Percentiles rank a stretch among this genome's conserved stretches.
Evolutionary conservation across 805 yeast genomes (phyloP).

Genomic region (Saccharomycopsis capsularis): DNA sequence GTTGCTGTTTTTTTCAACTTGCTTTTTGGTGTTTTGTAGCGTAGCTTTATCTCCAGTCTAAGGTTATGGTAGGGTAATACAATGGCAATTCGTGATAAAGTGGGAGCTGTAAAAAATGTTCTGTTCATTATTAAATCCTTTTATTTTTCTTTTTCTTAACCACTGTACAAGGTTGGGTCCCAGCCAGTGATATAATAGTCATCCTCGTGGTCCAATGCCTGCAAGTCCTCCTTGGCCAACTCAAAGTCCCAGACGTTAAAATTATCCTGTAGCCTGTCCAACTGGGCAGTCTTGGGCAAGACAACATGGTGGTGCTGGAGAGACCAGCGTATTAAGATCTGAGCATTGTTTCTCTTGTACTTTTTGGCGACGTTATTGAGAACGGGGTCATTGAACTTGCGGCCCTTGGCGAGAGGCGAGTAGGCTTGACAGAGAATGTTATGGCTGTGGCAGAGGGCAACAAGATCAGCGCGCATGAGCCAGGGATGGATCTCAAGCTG

Average conservation of each 20-base stretch:
- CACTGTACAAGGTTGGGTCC: slow-evolving; percentile 21
- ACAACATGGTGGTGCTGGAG: slow-evolving; percentile 38
- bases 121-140: too few relatives aligned
- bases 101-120: too few relatives aligned
- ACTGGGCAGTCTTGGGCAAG: slow-evolving; percentile 18
- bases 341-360: slow-evolving; percentile 37
- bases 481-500: slow-evolving; percentile 48
- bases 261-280: slow-evolving; percentile 34
- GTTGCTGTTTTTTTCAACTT: background rate
- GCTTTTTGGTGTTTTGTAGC: background rate
- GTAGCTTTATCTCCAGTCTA: too few relatives aligned
- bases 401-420: slow-evolving; percentile 35
- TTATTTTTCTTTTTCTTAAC: background rate
- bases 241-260: slow-evolving; percentile 33
- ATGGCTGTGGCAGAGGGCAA: slow-evolving; percentile 28
- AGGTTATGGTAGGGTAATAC: too few relatives aligned
- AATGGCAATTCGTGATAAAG: too few relatives aligned
- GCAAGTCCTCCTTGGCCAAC: slow-evolving; percentile 31
- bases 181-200: slow-evolving; percentile 22
- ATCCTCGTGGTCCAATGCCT: slow-evolving; percentile 31
- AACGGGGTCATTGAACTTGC: slow-evolving; percentile 26
- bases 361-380: slow-evolving; percentile 33
- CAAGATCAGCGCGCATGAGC: slow-evolving; percentile 36
- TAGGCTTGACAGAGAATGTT: slow-evolving; percentile 33
- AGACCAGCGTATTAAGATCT: slow-evolving; percentile 43